Evolutionary conservation across 768 basidiomycete genomes (phyloP), one percentile per base, ranked within the genome.

Genomic region (Panellus pusillus): DNA sequence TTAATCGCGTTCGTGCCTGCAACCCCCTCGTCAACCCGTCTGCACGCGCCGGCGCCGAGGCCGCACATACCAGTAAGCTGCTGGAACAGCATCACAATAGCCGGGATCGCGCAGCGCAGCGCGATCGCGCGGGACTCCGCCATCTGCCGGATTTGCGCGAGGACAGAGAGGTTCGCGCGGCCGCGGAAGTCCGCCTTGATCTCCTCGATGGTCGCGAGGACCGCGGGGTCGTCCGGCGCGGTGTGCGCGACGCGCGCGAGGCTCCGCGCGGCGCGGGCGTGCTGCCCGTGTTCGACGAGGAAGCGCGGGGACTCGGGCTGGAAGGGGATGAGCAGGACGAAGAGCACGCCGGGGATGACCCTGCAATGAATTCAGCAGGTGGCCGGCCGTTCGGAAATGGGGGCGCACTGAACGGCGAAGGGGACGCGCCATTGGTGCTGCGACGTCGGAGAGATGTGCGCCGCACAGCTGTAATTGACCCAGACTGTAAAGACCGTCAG

Each of bases 301-400:
- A 77, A 81, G n/a, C 81, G 71, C 12, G 82, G 82, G 1, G 81
- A 82, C 58, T 83, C 81, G 6, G 79, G 78, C 52, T 80, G 77
- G 47, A 73, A 74, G 7, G 73, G 42, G 75, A 82, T 79, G 6
- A 69, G 63, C 32, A 74, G 50, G 8, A 77, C 60, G 58, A 84
- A 77, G 0, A 83, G 55, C 15, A 79, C 62, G 2, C 81, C 80
- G 4, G 81, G 82, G 37, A 84, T 57, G 47, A 82, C 61, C 51
- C 71, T 71, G 47, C 9, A 11, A 11, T 35, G 2, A 35, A 35
- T 35, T 35, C 11, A 35, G 8, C 32, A 14, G 8, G 24, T 24
- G 24, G 24, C 24, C 24, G 6, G 3, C 6, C 14, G 32, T 11
- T 3, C 14, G 32, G 3, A 35, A 32, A 32, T 32, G 7, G 13